Base-by-base conservation (phyloP, 805 yeast species). In the Candida ulmi region DNA sequence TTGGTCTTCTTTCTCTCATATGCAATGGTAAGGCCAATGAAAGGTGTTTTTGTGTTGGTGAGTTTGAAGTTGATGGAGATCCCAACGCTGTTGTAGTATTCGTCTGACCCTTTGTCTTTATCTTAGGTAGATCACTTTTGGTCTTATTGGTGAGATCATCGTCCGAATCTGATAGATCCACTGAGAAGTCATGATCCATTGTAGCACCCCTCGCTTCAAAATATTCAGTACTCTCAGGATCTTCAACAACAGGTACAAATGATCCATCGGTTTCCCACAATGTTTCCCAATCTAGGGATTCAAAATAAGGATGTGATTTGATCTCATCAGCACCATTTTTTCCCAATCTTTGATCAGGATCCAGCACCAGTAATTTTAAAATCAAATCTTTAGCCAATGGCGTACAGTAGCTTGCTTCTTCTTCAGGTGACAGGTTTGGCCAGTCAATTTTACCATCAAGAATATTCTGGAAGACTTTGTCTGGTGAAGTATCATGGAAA, bases 141-240 rank as follows among this genome's bases (percentile, higher is more conserved):
- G 12, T 24, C 9, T 18, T 21, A 21, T 21, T 21, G 24, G 6
- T 21, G 9, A 21, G 24, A 16, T 54, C 63, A 16, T 50, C 60
- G 9, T 53, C 61, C 6, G 57, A 54, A 21, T 47, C 52, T 4
- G 61, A 61, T 8, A 56, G 66, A 11, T 63, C 64, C 30, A 62
- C 54, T 0, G 83, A 80, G 41, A 85, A 83, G 39, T 73, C 76
- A 5, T n/a, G 31, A 16, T 75, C 69, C 53, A 85, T 62, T 11
- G 72, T 78, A 0, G 96, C 98, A 4, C 99, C 99, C 52, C 99
- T 75, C 5, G 72, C 50, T 52, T 93, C 99, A 61, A 91, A 93
- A 55, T 93, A 91, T 38, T 88, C 95, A 0, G 97, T 90, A 35
- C 80, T 80, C 52, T 85, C 95, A 0, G 96, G 95, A 50, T 87